Evolutionary conservation across 2,329 filamentous ascomycete species (phyloP), one percentile per base, ranked within the genome.

Genomic region (Biscogniauxia marginata): DNA sequence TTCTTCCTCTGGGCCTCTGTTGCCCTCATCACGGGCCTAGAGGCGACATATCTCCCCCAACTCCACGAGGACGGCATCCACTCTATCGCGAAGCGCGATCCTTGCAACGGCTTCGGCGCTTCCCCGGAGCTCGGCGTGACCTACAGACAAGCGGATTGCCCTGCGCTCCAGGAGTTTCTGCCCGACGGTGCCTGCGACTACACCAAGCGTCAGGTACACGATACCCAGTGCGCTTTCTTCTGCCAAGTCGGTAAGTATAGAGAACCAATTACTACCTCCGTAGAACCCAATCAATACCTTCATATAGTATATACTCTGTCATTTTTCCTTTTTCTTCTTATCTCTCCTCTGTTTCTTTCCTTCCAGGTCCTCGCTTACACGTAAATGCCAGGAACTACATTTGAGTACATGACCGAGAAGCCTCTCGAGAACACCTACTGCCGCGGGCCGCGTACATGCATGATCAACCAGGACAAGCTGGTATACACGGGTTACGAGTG

Each of bases 371-470:
- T n/a, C 6, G 30, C n/a, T 39, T 22, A 20, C n/a, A 23, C 43
- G 49, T 6, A 18, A 7, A 43, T 22, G 7, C 4, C 25, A 58
- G 53, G 47, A 20, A 59, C 57, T 1, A 46, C 49, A 3, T 57
- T 55, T 54, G 9, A 25, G 22, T 49, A 52, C 4, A 52, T 54
- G 19, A 23, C 46, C 39, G 57, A 59, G 11, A 9, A 46, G 23
- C 57, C 57, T 7, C 54, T 59, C 45, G 30, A 51, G 1, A 34
- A 49, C 39, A 57, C 57, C 1, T 59, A 57, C 57, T 59, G 54
- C 39, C 57, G 57, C 4, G 54, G 57, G 24, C 57, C 57, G 2
- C 48, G 43, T 7, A 44, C 18, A 3, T 57, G 57, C 46, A 46
- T 18, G n/a, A 53, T 59, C 45, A 43, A 51, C 4, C 21, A 39